Percentiles rank a stretch among this genome's conserved stretches.
These are phyloP conservation scores for Arthrobotrys entomopaga DNA, from an alignment of 2,329 filamentous ascomycete species.

Conservation along the genomic window DNA sequence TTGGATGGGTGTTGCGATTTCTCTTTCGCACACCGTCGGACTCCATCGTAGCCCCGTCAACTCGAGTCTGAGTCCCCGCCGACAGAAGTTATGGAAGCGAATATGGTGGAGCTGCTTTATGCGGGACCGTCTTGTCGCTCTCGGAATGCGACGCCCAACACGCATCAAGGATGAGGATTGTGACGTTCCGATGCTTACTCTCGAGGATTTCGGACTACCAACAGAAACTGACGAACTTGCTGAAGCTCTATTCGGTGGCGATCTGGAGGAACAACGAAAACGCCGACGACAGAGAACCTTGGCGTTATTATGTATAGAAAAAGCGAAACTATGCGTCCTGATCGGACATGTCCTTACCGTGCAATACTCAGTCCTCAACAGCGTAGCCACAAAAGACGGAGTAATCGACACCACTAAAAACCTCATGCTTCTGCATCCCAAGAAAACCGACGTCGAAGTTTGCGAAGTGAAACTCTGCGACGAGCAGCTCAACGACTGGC, in stretches of 20 bases:
- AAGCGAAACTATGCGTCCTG: slow-evolving; percentile 86
- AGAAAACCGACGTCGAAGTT: slow-evolving; percentile 83
- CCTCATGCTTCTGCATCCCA: slow-evolving; percentile 89
- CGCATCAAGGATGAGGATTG: slow-evolving; percentile 93
- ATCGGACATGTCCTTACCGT: slow-evolving; percentile 89
- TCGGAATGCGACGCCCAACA: slow-evolving; percentile 92
- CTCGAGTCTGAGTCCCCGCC: slow-evolving; percentile 76
- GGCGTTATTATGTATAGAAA: slow-evolving; percentile 88
- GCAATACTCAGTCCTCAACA: slow-evolving; percentile 90
- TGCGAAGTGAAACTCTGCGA: slow-evolving; percentile 83
- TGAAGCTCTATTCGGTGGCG: slow-evolving; percentile 43
- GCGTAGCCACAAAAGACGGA: slow-evolving; percentile 76
- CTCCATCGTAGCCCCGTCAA: slow-evolving; percentile 85
- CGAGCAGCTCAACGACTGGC: slow-evolving; percentile 80
- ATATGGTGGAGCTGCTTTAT: slow-evolving; percentile 99
- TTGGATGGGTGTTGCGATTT: slow-evolving; percentile 97
- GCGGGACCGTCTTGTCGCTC: slow-evolving; percentile 87
- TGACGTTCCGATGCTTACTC: slow-evolving; percentile 87
- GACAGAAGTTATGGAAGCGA: slow-evolving; percentile 87
- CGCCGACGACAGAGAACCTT: slow-evolving; percentile 75
- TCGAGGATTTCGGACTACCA: slow-evolving; percentile 82
- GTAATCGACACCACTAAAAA: slow-evolving; percentile 75
- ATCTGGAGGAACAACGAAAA: slow-evolving; percentile 56
- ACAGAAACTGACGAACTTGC: slow-evolving; percentile 35
- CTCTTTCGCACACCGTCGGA: slow-evolving; percentile 90